Percentiles rank a stretch among this genome's conserved stretches.
Conservation (phyloP, 495 filamentous ascomycete species). For the Alectoria sarmentosa region DNA sequence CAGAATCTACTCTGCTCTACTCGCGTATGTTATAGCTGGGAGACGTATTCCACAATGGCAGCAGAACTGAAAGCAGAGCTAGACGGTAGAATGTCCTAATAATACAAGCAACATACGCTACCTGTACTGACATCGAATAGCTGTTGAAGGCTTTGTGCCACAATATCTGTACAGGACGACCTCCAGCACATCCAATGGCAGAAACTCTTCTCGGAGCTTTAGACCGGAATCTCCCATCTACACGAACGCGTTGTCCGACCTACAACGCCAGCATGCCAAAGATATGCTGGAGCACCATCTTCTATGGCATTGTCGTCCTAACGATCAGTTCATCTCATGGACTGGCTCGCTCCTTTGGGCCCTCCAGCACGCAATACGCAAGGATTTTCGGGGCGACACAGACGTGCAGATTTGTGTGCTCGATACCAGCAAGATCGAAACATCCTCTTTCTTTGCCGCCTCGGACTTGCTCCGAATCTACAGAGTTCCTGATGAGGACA, state of each 20-base stretch:
- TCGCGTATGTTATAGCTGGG: not conserved
- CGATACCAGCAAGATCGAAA: not conserved
- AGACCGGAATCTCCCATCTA: not conserved
- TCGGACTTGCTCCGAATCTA: not conserved
- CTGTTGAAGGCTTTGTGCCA: not conserved
- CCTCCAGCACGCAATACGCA: not conserved
- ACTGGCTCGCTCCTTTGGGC: slow-evolving; percentile 3
- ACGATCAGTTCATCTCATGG: not conserved
- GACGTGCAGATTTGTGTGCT: slow-evolving; percentile 1
- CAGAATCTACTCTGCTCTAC: not conserved
- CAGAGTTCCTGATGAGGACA: not conserved
- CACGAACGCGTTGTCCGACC: not conserved
- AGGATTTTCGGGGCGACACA: not conserved
- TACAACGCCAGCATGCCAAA: not conserved
- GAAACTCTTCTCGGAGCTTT: not conserved
- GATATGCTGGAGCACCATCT: not conserved
- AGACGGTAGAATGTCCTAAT: not conserved
- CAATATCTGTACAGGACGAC: not conserved
- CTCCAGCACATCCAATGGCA: not conserved
- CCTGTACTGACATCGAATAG: not conserved
- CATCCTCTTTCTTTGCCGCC: not conserved
- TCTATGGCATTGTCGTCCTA: not conserved
- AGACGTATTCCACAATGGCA: not conserved
- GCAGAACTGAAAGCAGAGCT: not conserved
- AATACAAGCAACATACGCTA: not conserved